Evolutionary conservation across 441 rosid genomes (phyloP).

Genomic region (Populus hybrid): DNA sequence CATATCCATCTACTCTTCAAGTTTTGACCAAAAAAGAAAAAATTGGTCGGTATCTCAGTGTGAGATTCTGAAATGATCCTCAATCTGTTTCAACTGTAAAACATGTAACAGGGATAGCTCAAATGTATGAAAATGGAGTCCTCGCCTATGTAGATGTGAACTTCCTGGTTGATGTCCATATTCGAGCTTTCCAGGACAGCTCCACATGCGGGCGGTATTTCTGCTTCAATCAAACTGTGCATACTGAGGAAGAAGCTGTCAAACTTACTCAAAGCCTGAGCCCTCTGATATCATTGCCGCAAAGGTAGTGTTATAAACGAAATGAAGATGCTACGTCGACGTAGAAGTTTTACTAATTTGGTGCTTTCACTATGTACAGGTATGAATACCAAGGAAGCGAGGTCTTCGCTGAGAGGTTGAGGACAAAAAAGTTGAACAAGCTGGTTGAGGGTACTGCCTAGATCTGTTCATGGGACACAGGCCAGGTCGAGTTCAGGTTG

Average conservation of each 20-base stretch:
- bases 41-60: not conserved
- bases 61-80: not conserved
- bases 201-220: slow-evolving; percentile 75
- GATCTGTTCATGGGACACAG: not conserved
- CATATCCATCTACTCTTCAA: not conserved
- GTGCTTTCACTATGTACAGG: slow-evolving; percentile 6
- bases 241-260: slow-evolving; percentile 54
- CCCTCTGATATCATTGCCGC: slow-evolving; percentile 63
- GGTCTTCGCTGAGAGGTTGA: slow-evolving; percentile 56
- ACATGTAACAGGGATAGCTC: slow-evolving; percentile 51
- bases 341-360: not conserved
- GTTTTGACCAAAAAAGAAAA: not conserved
- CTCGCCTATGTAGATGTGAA: slow-evolving; percentile 52
- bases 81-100: not conserved
- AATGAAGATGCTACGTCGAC: not conserved
- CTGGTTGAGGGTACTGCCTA: slow-evolving; percentile 56
- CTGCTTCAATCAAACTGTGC: slow-evolving; percentile 67
- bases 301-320: slow-evolving; percentile 8
- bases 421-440: slow-evolving; percentile 57
- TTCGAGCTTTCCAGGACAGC: slow-evolving; percentile 57
- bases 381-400: slow-evolving; percentile 54
- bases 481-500: not conserved
- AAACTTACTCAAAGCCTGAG: slow-evolving; percentile 50
- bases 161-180: slow-evolving; percentile 64
- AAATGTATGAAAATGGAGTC: slow-evolving; percentile 80